These are phyloP conservation scores for Otatea glauca DNA, from an alignment of 176 grass and related monocot genomes.

Conservation along the genomic window DNA sequence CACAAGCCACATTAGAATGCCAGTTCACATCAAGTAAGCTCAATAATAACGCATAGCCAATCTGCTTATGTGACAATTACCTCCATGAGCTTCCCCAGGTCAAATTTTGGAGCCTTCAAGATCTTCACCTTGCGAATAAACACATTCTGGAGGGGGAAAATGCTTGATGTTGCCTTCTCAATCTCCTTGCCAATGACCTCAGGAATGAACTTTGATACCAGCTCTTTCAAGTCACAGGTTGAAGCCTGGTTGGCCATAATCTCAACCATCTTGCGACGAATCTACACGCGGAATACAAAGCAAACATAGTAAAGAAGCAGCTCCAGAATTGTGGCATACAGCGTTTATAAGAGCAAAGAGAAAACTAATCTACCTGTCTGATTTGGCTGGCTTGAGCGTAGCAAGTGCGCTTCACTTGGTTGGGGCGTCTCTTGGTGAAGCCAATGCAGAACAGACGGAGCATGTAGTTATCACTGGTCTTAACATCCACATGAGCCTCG, in stretches of 20 bases:
- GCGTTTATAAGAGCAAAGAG: neutral
- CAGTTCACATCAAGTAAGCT: neutral
- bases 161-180: slow-evolving; percentile 85
- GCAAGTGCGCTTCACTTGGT: slow-evolving; percentile 95
- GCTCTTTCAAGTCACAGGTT: slow-evolving; percentile 83
- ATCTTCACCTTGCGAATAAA: slow-evolving; percentile 98
- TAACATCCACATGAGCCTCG: slow-evolving; percentile 89
- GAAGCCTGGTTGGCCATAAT: slow-evolving; percentile 89
- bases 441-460: slow-evolving; percentile 84
- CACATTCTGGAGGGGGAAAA: slow-evolving; percentile 84
- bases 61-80: slow-evolving; percentile 34
- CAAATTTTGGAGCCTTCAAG: slow-evolving; percentile 85
- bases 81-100: slow-evolving; percentile 96
- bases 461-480: slow-evolving; percentile 88
- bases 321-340: neutral
- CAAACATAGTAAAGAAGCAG: neutral
- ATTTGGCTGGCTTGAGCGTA: slow-evolving; percentile 91
- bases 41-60: neutral
- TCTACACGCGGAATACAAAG: slow-evolving; percentile 45
- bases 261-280: slow-evolving; percentile 93
- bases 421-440: slow-evolving; percentile 81
- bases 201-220: slow-evolving; percentile 89
- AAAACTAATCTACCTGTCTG: slow-evolving; percentile 60
- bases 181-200: slow-evolving; percentile 94
- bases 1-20: neutral